phyloP scores from a whole-genome alignment of 345 rosid species.

The Brassica incana region DNA sequence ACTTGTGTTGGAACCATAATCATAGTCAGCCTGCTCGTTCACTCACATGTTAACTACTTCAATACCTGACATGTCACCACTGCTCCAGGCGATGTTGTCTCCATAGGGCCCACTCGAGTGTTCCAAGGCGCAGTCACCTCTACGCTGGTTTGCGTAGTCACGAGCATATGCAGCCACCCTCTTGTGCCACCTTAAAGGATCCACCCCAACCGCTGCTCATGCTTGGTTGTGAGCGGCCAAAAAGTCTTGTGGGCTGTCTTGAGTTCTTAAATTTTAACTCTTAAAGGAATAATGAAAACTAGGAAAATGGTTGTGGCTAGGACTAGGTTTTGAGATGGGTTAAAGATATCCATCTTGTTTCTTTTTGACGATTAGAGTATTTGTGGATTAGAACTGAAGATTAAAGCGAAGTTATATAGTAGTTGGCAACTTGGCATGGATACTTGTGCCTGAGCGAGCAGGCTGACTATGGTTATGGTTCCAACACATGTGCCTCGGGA shows the following conservation, averaged over 20 bases:
- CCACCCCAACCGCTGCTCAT: constrained; percentile 49
- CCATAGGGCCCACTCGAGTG: constrained; percentile 58
- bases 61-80: background rate
- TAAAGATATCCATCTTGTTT: constrained; percentile 19
- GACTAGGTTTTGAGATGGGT: constrained; percentile 18
- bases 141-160: constrained; percentile 41
- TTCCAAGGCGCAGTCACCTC: constrained; percentile 43
- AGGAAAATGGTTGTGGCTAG: constrained; percentile 21
- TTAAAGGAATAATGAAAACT: background rate
- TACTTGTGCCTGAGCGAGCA: constrained; percentile 38
- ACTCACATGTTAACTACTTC: constrained; percentile 62
- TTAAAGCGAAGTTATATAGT: constrained; percentile 19
- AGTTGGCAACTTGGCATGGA: constrained; percentile 3
- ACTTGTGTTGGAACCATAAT: constrained; percentile 46
- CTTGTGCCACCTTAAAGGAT: constrained; percentile 47
- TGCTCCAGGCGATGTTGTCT: constrained; percentile 58
- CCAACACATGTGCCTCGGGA: constrained; percentile 47
- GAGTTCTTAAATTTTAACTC: constrained; percentile 23
- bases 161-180: constrained; percentile 46
- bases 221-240: constrained; percentile 52
- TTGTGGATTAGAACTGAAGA: constrained; percentile 12
- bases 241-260: constrained; percentile 48
- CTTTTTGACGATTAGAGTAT: background rate
- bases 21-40: constrained; percentile 46
- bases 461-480: constrained; percentile 42